Conservation (phyloP, 1,284 basidiomycete genomes). For the Ustilago trichophora region DNA sequence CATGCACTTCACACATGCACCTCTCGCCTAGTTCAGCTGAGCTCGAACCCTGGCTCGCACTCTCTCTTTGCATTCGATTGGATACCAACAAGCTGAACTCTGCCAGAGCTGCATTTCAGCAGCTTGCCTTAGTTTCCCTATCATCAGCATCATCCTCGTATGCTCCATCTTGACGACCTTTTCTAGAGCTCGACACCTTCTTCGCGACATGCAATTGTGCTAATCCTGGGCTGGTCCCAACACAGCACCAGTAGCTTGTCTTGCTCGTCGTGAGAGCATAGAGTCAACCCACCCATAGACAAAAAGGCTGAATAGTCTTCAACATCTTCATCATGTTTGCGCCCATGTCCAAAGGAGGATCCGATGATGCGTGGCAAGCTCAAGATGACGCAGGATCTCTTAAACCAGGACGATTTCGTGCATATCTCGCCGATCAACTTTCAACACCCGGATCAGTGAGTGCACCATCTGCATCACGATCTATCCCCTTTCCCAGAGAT, state of each 20-base stretch:
- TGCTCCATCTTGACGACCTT: too few species aligned
- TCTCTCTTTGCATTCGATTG: not conserved
- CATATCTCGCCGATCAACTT: constrained; percentile 46
- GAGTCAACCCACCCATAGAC: not conserved
- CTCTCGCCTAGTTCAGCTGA: not conserved
- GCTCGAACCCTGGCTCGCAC: not conserved
- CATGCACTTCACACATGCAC: not conserved
- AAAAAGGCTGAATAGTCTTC: not conserved
- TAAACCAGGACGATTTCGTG: constrained; percentile 46
- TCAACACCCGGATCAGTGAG: constrained; percentile 1
- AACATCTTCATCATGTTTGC: constrained; percentile 35
- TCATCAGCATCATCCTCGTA: not conserved
- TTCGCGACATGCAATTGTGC: too few species aligned
- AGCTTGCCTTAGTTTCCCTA: not conserved
- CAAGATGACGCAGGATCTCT: constrained; percentile 48
- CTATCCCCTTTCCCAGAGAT: constrained; percentile 34
- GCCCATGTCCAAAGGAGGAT: constrained; percentile 47
- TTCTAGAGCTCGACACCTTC: too few species aligned
- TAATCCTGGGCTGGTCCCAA: too few species aligned
- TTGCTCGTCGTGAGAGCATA: not conserved
- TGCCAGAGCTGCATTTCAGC: not conserved
- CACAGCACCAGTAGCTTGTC: not conserved
- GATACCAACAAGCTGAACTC: not conserved
- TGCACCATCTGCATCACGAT: constrained; percentile 7
- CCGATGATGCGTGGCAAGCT: constrained; percentile 47